These are phyloP conservation scores for Capsella rubella DNA, from an alignment of 441 rosid genomes.

Conservation along the genomic window DNA sequence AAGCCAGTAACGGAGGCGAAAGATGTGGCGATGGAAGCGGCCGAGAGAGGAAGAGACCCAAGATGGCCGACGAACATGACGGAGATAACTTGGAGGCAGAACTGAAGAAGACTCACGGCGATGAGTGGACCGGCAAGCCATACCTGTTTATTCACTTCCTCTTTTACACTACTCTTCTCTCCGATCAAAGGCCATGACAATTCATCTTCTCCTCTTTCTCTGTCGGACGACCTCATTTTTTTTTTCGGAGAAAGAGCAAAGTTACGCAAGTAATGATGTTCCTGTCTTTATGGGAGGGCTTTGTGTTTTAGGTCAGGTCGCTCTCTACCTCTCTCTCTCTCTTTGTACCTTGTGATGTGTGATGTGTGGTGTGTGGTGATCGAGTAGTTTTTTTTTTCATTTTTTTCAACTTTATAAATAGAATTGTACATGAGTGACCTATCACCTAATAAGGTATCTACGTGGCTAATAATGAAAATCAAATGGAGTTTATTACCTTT, in stretches of 20 bases:
- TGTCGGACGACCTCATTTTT: constrained; percentile 25
- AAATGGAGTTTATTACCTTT: background rate
- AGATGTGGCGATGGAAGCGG: constrained; percentile 76
- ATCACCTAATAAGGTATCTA: background rate
- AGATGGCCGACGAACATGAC: constrained; percentile 80
- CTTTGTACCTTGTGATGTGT: constrained; percentile 7
- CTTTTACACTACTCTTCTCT: constrained; percentile 33
- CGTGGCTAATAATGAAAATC: background rate
- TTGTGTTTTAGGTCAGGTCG: constrained; percentile 16
- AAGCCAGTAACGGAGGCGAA: constrained; percentile 78
- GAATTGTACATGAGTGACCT: background rate
- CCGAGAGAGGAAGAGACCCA: constrained; percentile 68
- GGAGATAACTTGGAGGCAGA: constrained; percentile 62
- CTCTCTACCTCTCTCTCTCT: background rate
- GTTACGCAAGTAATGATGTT: constrained; percentile 7
- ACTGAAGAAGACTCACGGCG: constrained; percentile 68
- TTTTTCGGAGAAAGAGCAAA: constrained; percentile 1
- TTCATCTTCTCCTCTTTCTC: constrained; percentile 1
- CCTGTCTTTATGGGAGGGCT: constrained; percentile 3
- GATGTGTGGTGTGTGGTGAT: background rate
- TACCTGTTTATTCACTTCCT: constrained; percentile 65
- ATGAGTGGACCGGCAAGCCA: constrained; percentile 70
- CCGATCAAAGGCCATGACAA: constrained; percentile 28
- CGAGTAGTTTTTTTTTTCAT: background rate
- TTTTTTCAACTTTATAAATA: background rate